phyloP scores from a whole-genome alignment of 441 rosid species.

The Sinapis alba region DNA sequence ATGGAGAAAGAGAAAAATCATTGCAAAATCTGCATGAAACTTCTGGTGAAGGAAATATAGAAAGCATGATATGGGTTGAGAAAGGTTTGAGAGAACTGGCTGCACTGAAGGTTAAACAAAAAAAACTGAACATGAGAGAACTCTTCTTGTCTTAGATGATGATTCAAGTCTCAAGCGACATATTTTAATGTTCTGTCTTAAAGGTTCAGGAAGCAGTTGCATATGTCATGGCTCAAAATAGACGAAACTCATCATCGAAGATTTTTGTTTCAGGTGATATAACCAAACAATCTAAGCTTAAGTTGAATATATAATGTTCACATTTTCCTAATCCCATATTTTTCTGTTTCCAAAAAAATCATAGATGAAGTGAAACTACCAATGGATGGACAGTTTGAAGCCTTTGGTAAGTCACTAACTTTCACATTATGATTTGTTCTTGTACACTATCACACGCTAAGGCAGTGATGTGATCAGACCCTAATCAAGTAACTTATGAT shows the following conservation, averaged over 20 bases:
- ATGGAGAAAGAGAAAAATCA: conserved; percentile 52
- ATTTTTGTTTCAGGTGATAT: conserved; percentile 47
- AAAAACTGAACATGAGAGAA: conserved; percentile 14
- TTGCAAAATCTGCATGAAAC: conserved; percentile 46
- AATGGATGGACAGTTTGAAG: conserved; percentile 75
- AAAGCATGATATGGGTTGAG: conserved; percentile 86
- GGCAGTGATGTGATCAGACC: conserved; percentile 19
- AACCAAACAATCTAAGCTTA: conserved; percentile 6
- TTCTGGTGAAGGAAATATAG: conserved; percentile 72
- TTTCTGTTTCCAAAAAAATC: not conserved
- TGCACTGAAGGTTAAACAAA: conserved; percentile 63
- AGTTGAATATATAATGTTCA: not conserved
- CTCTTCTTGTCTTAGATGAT: conserved; percentile 3
- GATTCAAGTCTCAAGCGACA: not conserved
- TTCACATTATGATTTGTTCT: not conserved
- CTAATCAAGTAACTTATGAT: not conserved
- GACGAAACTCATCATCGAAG: conserved; percentile 50
- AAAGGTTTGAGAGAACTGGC: conserved; percentile 87
- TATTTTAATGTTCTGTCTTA: not conserved
- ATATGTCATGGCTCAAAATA: conserved; percentile 71
- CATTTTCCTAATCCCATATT: conserved; percentile 4
- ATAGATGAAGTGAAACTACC: conserved; percentile 76
- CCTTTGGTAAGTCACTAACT: conserved; percentile 61
- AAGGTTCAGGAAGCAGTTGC: conserved; percentile 90
- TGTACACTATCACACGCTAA: not conserved